Base-by-base conservation (phyloP, 164 flowering plant genomes). In the Vitis rupestris region DNA sequence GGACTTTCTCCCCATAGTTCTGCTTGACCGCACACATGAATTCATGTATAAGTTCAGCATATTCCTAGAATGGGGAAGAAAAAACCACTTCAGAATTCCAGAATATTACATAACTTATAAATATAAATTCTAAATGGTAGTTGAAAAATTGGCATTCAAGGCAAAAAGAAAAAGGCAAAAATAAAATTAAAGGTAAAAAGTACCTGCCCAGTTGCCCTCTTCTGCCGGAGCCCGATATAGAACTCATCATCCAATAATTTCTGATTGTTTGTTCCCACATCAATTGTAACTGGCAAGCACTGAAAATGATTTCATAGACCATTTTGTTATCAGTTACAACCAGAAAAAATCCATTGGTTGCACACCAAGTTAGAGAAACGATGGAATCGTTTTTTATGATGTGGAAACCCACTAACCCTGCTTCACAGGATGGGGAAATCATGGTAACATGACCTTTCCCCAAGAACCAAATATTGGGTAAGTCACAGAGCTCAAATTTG, bases 221-320 rank as follows among this genome's bases (percentile, higher is more conserved):
- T 81, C 63, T 79, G 86, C 76, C 78, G 70, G 27, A 83, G 86
- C 58, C 86, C 86, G 4, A 83, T 83, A 69, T 83, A 83, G 66
- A 80, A 83, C 67, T 83, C 86, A 52, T 83, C 82, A 23, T 83
- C 70, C 70, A 83, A 68, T 67, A 83, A 16, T 37, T 63, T 65
- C 73, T 81, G 79, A 73, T 83, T 83, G 78, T 83, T 83, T 55
- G 86, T 83, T 9, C 86, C 82, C 30, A 83, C 86, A 68, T 83
- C 86, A 67, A 83, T 81, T 17, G 86, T 83, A 17, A 83, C 62
- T 14, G 86, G 86, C 67, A 83, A 73, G 76, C 86, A 83, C 86
- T 83, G 78, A 68, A 64, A 72, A 0, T 30, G 67, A 37, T 44
- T 52, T 23, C 47, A 49, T 1, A 23, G 2, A 14, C 23, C 27